phyloP scores from a whole-genome alignment of 352 stramenopile genomes.

The Phytophthora lateralis region DNA sequence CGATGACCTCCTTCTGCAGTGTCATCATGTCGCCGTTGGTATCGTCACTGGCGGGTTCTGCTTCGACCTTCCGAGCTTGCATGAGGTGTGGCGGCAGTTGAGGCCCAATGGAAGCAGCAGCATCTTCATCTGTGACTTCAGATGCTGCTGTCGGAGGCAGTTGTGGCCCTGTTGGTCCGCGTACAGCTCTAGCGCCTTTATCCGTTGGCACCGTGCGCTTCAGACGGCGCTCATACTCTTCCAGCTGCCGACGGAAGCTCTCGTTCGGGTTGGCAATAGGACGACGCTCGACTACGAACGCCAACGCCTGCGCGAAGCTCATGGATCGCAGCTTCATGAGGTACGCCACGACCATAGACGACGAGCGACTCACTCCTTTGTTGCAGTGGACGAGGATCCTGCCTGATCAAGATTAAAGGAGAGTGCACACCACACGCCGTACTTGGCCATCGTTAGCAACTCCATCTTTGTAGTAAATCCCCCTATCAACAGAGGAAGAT shows the following conservation, averaged over 20 bases:
- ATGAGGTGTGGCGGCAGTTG: conserved; percentile 56
- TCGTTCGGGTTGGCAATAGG: conserved; percentile 77
- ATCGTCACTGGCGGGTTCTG: not conserved
- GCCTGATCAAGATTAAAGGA: conserved; percentile 32
- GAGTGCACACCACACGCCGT: conserved; percentile 24
- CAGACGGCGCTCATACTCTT: conserved; percentile 57
- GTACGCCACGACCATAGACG: conserved; percentile 91
- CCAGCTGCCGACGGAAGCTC: conserved; percentile 69
- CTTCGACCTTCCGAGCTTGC: conserved; percentile 5
- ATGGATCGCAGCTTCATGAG: conserved; percentile 87
- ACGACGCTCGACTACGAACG: conserved; percentile 56
- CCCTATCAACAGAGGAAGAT: conserved; percentile 13
- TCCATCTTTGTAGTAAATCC: not conserved
- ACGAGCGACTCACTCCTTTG: conserved; percentile 90
- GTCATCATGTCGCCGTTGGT: conserved; percentile 4
- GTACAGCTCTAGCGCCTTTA: conserved; percentile 32
- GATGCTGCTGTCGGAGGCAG: conserved; percentile 15
- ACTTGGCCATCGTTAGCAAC: conserved; percentile 51
- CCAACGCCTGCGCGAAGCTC: conserved; percentile 68
- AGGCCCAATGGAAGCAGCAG: conserved; percentile 55
- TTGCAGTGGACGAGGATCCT: conserved; percentile 93
- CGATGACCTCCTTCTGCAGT: conserved; percentile 20
- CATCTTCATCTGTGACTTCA: conserved; percentile 1
- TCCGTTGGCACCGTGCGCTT: conserved; percentile 30
- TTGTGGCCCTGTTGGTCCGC: conserved; percentile 33